Conservation (phyloP, 495 filamentous ascomycete genomes). For the Hypoxylon intermedium region DNA sequence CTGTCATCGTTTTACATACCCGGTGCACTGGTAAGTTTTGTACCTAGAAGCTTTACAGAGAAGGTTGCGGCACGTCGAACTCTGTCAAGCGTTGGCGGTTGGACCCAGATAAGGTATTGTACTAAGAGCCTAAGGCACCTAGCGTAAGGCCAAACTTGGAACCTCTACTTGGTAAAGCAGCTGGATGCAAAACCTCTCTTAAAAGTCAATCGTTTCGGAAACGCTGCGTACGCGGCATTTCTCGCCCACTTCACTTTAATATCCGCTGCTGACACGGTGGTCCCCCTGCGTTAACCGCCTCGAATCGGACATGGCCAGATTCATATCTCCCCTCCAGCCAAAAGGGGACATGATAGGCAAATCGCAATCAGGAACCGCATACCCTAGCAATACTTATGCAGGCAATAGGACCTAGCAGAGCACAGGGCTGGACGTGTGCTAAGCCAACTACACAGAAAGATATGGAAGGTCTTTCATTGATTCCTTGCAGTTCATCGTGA, state of each 20-base stretch:
- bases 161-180: background rate
- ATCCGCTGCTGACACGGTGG: slow-evolving; percentile 20
- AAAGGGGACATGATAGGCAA: slow-evolving; percentile 30
- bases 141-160: background rate
- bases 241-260: slow-evolving; percentile 8
- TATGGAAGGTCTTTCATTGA: too few relatives aligned
- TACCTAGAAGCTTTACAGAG: background rate
- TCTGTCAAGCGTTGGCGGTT: background rate
- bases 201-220: slow-evolving; percentile 32
- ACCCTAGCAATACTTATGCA: slow-evolving; percentile 7
- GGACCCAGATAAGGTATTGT: background rate
- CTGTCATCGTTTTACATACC: slow-evolving; percentile 1
- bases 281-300: slow-evolving; percentile 25
- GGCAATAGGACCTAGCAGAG: slow-evolving; percentile 15
- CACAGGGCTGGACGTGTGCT: background rate
- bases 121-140: too few relatives aligned
- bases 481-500: too few relatives aligned
- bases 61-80: slow-evolving; percentile 6
- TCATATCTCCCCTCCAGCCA: slow-evolving; percentile 23
- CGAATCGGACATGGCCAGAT: slow-evolving; percentile 29
- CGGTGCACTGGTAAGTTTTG: background rate
- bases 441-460: too few relatives aligned
- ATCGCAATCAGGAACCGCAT: slow-evolving; percentile 18
- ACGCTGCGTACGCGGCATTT: slow-evolving; percentile 11
- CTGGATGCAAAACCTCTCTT: slow-evolving; percentile 16